Evolutionary conservation across 495 filamentous ascomycete species (phyloP).

Genomic region (Articulospora tetracladia): DNA sequence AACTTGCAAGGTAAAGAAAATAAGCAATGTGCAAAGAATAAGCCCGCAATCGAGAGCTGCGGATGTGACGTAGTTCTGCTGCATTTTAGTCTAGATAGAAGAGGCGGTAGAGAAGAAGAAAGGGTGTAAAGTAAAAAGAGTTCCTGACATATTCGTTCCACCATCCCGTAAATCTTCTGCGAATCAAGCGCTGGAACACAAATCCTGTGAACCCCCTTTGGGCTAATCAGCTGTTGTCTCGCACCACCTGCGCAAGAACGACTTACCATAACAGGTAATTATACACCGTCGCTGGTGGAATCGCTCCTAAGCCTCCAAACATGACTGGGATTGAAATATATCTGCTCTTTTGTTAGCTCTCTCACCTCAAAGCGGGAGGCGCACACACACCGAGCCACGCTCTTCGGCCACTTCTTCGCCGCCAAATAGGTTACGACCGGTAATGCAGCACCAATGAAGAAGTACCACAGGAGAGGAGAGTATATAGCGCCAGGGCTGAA

Average conservation of each 20-base stretch:
- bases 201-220: background rate
- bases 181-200: constrained; percentile 58
- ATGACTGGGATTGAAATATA: constrained; percentile 55
- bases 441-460: constrained; percentile 51
- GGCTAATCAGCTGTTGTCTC: background rate
- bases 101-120: background rate
- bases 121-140: background rate
- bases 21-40: constrained; percentile 38
- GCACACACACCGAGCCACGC: constrained; percentile 16
- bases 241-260: background rate
- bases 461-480: constrained; percentile 58
- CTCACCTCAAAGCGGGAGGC: too few relatives aligned
- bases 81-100: background rate
- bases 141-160: constrained; percentile 54
- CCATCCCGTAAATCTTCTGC: constrained; percentile 54
- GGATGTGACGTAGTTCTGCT: constrained; percentile 68
- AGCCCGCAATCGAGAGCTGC: constrained; percentile 55
- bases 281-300: constrained; percentile 63
- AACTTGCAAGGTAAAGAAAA: constrained; percentile 40
- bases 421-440: constrained; percentile 53
- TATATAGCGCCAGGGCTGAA: constrained; percentile 66
- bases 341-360: too few relatives aligned
- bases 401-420: constrained; percentile 46
- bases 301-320: constrained; percentile 60
- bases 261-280: constrained; percentile 59